These are phyloP conservation scores for Kazachstania bromeliacearum DNA, from an alignment of 805 yeast species.

Conservation along the genomic window DNA sequence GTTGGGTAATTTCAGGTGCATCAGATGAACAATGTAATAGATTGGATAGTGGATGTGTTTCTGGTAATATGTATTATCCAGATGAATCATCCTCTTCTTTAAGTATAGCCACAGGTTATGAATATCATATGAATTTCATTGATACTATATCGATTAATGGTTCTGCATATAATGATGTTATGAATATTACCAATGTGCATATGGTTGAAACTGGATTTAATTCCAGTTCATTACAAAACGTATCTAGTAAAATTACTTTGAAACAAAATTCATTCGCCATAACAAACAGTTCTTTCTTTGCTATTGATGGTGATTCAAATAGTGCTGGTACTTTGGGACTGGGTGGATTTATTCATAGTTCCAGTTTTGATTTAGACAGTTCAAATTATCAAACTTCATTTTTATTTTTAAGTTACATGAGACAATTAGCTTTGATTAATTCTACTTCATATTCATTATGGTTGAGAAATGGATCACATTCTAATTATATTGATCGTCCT, in stretches of 20 bases:
- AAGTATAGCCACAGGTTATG: slow-evolving; percentile 4
- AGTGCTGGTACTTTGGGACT: slow-evolving; percentile 40
- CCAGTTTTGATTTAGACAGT: slow-evolving; percentile 12
- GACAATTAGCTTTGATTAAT: slow-evolving; percentile 24
- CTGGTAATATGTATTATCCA: slow-evolving; percentile 9
- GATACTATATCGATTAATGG: slow-evolving; percentile 20
- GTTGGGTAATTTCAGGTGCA: slow-evolving; percentile 27
- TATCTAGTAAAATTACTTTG: background rate
- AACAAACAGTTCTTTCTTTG: slow-evolving; percentile 31
- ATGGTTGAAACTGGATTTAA: background rate
- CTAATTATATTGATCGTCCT: slow-evolving; percentile 11
- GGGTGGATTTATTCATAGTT: slow-evolving; percentile 24
- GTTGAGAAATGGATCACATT: slow-evolving; percentile 17
- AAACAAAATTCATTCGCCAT: too few species aligned
- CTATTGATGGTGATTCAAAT: slow-evolving; percentile 29
- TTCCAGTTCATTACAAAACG: background rate
- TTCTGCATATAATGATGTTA: slow-evolving; percentile 16
- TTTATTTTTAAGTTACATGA: slow-evolving; percentile 30
- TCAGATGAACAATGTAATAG: slow-evolving; percentile 7
- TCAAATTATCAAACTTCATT: slow-evolving; percentile 15
- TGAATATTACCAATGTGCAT: slow-evolving; percentile 10
- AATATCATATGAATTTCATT: slow-evolving; percentile 16
- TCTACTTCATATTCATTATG: slow-evolving; percentile 39
- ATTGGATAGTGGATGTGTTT: slow-evolving; percentile 7
- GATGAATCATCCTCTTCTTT: slow-evolving; percentile 15